Evolutionary conservation across 2,329 filamentous ascomycete genomes (phyloP).

Genomic region (Conoideocrella luteorostrata): DNA sequence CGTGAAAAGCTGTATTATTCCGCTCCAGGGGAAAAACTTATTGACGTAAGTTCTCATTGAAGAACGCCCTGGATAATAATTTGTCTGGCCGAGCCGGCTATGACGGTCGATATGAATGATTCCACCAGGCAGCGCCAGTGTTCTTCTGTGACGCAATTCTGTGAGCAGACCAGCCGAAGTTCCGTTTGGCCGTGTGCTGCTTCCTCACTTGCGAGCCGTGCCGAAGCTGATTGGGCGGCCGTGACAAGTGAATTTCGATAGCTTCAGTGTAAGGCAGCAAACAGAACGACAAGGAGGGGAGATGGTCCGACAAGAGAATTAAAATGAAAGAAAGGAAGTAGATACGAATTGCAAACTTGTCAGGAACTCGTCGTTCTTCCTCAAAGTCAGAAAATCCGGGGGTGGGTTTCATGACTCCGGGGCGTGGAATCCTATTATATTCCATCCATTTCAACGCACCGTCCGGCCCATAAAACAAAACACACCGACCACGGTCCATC

Average conservation of each 20-base stretch:
- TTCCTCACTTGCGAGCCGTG: background rate
- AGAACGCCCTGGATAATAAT: background rate
- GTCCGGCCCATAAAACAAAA: background rate
- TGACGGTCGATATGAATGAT: too few relatives aligned
- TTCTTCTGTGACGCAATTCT: background rate
- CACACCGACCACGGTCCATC: background rate
- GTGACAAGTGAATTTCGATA: background rate
- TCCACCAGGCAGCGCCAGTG: background rate
- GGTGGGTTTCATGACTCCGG: constrained; percentile 9
- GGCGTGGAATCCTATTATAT: constrained; percentile 10
- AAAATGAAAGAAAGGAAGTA: background rate
- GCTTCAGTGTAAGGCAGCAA: background rate
- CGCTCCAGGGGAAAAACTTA: constrained; percentile 2
- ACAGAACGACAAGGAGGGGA: background rate
- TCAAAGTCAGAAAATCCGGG: constrained; percentile 7
- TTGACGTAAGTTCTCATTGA: constrained; percentile 7
- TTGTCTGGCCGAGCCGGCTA: background rate
- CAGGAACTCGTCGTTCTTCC: background rate
- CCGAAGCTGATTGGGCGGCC: background rate
- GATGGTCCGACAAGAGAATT: background rate
- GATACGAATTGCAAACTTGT: background rate
- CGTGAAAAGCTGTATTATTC: background rate
- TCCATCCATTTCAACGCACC: background rate
- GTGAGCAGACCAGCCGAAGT: background rate
- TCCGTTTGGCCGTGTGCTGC: background rate